Evolutionary conservation across 768 basidiomycete genomes (phyloP).

Genomic region (Pleurotus djamor): DNA sequence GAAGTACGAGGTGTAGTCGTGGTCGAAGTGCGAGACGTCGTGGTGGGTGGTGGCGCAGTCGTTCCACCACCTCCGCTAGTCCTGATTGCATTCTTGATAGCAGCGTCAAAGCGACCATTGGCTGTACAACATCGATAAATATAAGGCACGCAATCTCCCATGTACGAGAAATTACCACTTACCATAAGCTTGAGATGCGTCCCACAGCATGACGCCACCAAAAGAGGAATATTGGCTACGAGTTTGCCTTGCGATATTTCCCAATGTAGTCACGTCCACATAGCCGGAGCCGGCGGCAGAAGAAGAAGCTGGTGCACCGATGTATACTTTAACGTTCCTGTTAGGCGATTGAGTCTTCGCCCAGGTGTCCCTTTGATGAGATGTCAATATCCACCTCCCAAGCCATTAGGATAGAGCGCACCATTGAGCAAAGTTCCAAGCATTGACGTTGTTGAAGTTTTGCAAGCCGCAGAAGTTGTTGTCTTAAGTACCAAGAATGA

Average conservation of each 20-base stretch:
- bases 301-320: conserved; percentile 52
- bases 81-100: conserved; percentile 37
- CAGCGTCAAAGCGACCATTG: conserved; percentile 38
- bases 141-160: neutral
- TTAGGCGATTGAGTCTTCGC: conserved; percentile 52
- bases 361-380: conserved; percentile 46
- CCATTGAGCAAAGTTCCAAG: conserved; percentile 51
- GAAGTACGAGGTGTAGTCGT: conserved; percentile 18
- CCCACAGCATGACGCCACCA: conserved; percentile 48
- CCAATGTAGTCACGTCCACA: conserved; percentile 39
- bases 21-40: conserved; percentile 13
- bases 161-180: neutral
- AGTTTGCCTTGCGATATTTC: conserved; percentile 34
- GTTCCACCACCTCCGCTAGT: conserved; percentile 15
- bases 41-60: conserved; percentile 16
- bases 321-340: conserved; percentile 50
- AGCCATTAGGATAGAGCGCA: conserved; percentile 9
- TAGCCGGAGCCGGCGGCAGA: conserved; percentile 55
- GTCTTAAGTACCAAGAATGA: neutral
- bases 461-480: conserved; percentile 51
- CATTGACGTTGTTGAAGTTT: conserved; percentile 37
- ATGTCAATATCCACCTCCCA: neutral
- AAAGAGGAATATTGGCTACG: conserved; percentile 49
- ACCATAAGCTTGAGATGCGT: conserved; percentile 38
- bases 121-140: conserved; percentile 12